Conservation (phyloP, 106 monocot genomes). For the Dendrobium officinale region DNA sequence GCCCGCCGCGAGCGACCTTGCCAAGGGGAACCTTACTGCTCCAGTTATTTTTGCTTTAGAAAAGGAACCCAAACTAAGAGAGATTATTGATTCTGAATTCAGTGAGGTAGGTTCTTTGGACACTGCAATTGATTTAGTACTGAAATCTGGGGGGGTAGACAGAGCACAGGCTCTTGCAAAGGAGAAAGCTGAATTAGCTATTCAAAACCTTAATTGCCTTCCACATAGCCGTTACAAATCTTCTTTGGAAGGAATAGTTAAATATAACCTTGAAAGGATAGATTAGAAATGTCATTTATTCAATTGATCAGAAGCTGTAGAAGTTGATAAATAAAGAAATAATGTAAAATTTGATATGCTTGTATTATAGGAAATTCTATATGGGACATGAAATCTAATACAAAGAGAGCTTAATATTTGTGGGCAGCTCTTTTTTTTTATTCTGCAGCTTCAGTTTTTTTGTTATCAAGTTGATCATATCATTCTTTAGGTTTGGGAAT, state of each 20-base stretch:
- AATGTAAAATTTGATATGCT: neutral
- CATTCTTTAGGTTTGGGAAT: no score
- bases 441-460: no score
- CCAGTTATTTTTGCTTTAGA: slow-evolving; percentile 88
- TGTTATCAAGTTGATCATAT: no score
- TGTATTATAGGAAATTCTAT: no score
- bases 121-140: slow-evolving; percentile 54
- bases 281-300: slow-evolving; percentile 21
- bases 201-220: slow-evolving; percentile 64
- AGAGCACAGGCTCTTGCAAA: slow-evolving; percentile 65
- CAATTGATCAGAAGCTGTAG: neutral
- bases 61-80: slow-evolving; percentile 59
- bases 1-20: slow-evolving; percentile 73
- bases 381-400: no score
- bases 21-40: slow-evolving; percentile 90
- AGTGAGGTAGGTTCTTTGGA: slow-evolving; percentile 65
- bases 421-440: no score
- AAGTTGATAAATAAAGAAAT: neutral
- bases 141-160: slow-evolving; percentile 54
- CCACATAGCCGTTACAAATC: slow-evolving; percentile 55
- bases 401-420: no score
- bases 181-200: slow-evolving; percentile 64
- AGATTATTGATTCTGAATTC: slow-evolving; percentile 86
- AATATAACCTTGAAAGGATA: slow-evolving; percentile 77
- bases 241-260: slow-evolving; percentile 71